A percentile compares a stretch with the other conserved stretches of the same genome.
phyloP scores from a whole-genome alignment of 345 rosid species.

The Barbarea vulgaris region DNA sequence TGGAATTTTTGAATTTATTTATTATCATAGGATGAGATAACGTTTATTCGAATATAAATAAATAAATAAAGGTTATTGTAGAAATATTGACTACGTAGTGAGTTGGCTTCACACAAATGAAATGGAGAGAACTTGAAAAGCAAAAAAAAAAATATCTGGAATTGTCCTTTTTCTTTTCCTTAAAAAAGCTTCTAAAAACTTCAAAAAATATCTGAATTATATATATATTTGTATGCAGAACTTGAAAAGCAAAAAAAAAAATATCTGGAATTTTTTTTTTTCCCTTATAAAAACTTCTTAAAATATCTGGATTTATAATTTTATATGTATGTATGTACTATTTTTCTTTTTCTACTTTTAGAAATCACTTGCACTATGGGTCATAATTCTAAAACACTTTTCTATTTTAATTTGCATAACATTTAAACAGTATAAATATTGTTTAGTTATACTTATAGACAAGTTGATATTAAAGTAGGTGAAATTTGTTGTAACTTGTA shows the following conservation, averaged over 20 bases:
- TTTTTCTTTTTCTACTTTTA: too few species aligned
- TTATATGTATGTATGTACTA: too few species aligned
- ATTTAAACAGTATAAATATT: too few species aligned
- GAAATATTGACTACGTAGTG: slow-evolving; percentile 22
- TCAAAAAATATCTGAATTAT: too few species aligned
- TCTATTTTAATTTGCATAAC: not conserved
- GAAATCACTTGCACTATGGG: not conserved
- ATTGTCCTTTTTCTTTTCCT: not conserved
- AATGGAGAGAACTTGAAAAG: slow-evolving; percentile 10
- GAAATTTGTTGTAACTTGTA: not conserved
- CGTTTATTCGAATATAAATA: slow-evolving; percentile 14
- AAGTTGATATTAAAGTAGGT: not conserved
- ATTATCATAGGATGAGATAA: slow-evolving; percentile 22
- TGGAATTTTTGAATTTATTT: slow-evolving; percentile 1
- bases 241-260: not conserved
- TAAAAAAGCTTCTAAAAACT: too few species aligned
- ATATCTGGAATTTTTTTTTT: not conserved
- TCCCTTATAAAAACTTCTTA: not conserved
- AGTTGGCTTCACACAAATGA: slow-evolving; percentile 26
- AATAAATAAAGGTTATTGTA: slow-evolving; percentile 1
- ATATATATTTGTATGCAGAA: too few species aligned
- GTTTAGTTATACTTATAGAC: not conserved
- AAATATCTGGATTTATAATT: too few species aligned
- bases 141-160: not conserved
- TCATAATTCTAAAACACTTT: not conserved